Percentiles rank a stretch among this genome's conserved stretches.
Conservation (phyloP, 352 stramenopile species). For the Pythium biforme region DNA sequence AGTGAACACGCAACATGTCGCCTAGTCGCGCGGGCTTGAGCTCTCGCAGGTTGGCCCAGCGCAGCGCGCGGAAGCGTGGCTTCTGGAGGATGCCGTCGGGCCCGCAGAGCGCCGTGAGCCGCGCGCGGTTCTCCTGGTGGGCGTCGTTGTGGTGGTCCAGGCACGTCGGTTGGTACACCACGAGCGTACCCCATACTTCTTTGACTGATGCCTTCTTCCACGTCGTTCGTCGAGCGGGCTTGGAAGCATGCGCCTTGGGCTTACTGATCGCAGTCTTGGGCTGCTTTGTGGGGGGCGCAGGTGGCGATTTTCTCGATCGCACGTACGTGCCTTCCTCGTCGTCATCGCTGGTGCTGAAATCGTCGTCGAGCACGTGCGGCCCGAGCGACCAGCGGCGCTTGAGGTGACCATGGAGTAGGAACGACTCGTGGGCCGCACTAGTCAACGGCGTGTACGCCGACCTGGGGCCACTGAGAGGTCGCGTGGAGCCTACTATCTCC, state of each 20-base stretch:
- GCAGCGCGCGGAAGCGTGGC: conserved; percentile 57
- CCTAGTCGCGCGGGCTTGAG: conserved; percentile 47
- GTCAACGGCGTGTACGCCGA: conserved; percentile 8
- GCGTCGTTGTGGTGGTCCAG: conserved; percentile 74
- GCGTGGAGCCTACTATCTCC: no score
- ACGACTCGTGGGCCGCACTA: conserved; percentile 10
- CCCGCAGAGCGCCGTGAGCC: conserved; percentile 49
- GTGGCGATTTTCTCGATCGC: conserved; percentile 20
- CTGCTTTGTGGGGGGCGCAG: conserved; percentile 30
- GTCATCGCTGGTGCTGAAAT: conserved; percentile 19
- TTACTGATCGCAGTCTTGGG: conserved; percentile 30
- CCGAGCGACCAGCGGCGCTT: conserved; percentile 4
- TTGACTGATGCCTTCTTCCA: conserved; percentile 29
- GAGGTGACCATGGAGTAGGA: not conserved
- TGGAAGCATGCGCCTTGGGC: not conserved
- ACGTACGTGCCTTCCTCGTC: conserved; percentile 25
- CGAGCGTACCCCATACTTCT: conserved; percentile 31
- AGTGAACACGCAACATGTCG: conserved; percentile 65
- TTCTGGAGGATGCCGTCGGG: conserved; percentile 65
- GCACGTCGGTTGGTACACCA: conserved; percentile 71
- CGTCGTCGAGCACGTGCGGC: conserved; percentile 15
- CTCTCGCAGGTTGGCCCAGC: conserved; percentile 58
- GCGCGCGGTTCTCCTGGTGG: conserved; percentile 68
- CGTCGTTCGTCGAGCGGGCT: conserved; percentile 3
- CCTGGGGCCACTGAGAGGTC: not conserved